These are phyloP conservation scores for Moesziomyces parantarcticus DNA, from an alignment of 1,284 basidiomycete species.

Conservation along the genomic window DNA sequence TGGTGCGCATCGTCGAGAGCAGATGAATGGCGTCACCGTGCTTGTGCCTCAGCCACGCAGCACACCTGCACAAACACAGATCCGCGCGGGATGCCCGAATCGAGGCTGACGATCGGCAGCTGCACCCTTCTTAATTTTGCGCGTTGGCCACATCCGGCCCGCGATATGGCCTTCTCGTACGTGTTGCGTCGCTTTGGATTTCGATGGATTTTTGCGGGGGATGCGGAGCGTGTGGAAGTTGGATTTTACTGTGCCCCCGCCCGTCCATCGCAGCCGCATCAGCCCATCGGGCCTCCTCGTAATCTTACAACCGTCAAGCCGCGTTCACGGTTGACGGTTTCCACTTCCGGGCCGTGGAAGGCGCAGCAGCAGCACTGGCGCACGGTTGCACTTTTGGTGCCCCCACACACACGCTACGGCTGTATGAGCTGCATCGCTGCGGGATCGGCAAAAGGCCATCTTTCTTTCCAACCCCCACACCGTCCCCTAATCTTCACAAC, in stretches of 20 bases:
- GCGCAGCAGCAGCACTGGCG: not conserved
- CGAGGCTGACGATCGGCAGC: conserved; percentile 15
- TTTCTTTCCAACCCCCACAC: not conserved
- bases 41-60: not conserved
- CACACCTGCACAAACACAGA: too few species aligned
- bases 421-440: too few species aligned
- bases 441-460: not conserved
- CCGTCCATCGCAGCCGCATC: too few species aligned
- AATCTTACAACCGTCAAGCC: not conserved
- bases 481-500: not conserved
- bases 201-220: not conserved
- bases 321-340: too few species aligned
- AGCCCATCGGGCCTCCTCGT: too few species aligned
- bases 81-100: too few species aligned
- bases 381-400: not conserved
- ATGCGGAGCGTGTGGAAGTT: not conserved
- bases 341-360: not conserved
- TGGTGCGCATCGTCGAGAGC: conserved; percentile 12
- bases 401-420: too few species aligned
- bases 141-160: not conserved
- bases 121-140: conserved; percentile 1
- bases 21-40: conserved; percentile 25
- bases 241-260: too few species aligned
- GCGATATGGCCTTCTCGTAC: conserved; percentile 3
- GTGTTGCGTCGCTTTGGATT: conserved; percentile 1